phyloP scores from a whole-genome alignment of 148 eudicot genomes.

The Vaccinium corymbosum region DNA sequence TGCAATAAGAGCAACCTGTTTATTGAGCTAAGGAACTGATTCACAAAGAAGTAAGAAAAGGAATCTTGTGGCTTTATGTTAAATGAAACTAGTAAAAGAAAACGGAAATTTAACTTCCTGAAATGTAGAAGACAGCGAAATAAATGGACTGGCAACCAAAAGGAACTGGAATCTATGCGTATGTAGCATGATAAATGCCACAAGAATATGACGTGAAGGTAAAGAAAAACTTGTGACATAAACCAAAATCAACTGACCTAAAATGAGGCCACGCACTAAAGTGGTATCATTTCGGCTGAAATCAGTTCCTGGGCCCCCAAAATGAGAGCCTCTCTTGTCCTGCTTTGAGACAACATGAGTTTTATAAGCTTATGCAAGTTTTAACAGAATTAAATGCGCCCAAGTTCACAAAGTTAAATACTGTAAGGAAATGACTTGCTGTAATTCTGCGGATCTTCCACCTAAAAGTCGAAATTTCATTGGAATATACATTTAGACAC shows the following conservation, averaged over 20 bases:
- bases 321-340: slow-evolving; percentile 98
- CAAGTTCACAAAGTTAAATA: slow-evolving; percentile 56
- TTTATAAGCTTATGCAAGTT: slow-evolving; percentile 62
- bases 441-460: slow-evolving; percentile 37
- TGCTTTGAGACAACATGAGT: slow-evolving; percentile 90
- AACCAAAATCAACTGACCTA: slow-evolving; percentile 86
- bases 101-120: slow-evolving; percentile 17
- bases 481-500: slow-evolving; percentile 28
- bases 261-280: slow-evolving; percentile 88
- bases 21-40: neutral
- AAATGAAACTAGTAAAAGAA: slow-evolving; percentile 23
- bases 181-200: slow-evolving; percentile 66
- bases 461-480: slow-evolving; percentile 25
- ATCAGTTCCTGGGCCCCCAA: slow-evolving; percentile 97
- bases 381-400: slow-evolving; percentile 46
- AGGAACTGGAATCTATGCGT: slow-evolving; percentile 41
- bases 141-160: slow-evolving; percentile 29
- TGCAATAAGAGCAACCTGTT: neutral
- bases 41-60: slow-evolving; percentile 16
- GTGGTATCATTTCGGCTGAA: slow-evolving; percentile 96
- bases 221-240: slow-evolving; percentile 41
- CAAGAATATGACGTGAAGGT: slow-evolving; percentile 32
- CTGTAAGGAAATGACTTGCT: slow-evolving; percentile 64
- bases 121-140: slow-evolving; percentile 22
- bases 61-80: slow-evolving; percentile 19